Evolutionary conservation across 305 asterid genomes (phyloP).

Genomic region (Rubia peregrina): DNA sequence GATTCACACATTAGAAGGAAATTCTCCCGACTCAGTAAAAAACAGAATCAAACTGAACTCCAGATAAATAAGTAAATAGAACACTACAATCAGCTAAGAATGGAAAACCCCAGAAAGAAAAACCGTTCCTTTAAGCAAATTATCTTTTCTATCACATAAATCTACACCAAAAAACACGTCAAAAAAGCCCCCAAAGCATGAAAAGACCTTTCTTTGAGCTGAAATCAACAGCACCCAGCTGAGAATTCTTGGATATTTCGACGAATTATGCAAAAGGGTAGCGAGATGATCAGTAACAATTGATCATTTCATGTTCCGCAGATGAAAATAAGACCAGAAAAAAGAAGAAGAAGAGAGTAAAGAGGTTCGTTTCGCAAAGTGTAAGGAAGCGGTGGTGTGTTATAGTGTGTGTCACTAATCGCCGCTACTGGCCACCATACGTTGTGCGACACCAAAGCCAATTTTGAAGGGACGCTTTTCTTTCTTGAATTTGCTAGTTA

Average conservation of each 20-base stretch:
- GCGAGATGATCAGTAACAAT: slow-evolving; percentile 6
- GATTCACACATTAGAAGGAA: not conserved
- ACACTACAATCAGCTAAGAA: not conserved
- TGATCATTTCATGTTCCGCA: slow-evolving; percentile 6
- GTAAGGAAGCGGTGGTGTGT: not conserved
- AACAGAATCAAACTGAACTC: not conserved
- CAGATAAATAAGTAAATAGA: not conserved
- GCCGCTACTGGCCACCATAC: slow-evolving; percentile 2
- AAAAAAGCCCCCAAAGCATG: not conserved
- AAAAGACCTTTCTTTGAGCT: not conserved
- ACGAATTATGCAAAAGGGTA: slow-evolving; percentile 4
- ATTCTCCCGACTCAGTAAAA: not conserved
- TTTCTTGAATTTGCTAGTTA: not conserved
- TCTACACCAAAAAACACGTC: not conserved
- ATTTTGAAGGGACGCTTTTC: not conserved
- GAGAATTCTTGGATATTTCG: slow-evolving; percentile 2
- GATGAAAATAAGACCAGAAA: not conserved
- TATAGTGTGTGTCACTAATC: not conserved
- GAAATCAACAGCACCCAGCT: slow-evolving; percentile 1
- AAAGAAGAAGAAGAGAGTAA: not conserved
- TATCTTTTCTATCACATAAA: not conserved
- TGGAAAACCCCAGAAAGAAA: not conserved
- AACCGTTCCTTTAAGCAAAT: not conserved
- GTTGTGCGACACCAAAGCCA: not conserved
- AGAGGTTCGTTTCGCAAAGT: not conserved